Conservation (phyloP, 2,329 filamentous ascomycete species). For the Fusarium compactum region DNA sequence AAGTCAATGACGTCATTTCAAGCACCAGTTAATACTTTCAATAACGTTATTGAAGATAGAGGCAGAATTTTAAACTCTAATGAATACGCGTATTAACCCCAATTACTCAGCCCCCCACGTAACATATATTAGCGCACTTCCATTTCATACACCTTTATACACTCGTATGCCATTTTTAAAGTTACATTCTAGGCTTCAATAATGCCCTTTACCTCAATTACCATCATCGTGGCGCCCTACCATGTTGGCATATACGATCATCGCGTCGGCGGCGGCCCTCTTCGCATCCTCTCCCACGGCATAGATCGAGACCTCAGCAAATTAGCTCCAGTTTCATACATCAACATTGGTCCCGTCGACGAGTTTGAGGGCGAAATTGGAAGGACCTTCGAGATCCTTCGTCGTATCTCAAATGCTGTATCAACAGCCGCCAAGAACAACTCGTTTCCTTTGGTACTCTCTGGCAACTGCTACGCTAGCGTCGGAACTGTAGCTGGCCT, state of each 20-base stretch:
- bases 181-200: rapidly evolving
- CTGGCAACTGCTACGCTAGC: not conserved
- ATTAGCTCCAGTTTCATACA: not conserved
- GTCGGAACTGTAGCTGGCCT: not conserved
- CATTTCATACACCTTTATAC: rapidly evolving
- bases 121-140: not conserved
- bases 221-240: not conserved
- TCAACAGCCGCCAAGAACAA: not conserved
- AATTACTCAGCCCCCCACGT: not conserved
- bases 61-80: not conserved
- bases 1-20: not conserved
- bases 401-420: not conserved
- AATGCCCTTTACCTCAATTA: not conserved
- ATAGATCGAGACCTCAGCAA: not conserved
- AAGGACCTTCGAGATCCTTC: not conserved
- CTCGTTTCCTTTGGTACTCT: not conserved
- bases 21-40: not conserved
- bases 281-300: not conserved
- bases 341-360: not conserved
- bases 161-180: not conserved
- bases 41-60: not conserved
- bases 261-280: not conserved
- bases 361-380: not conserved
- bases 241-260: not conserved
- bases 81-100: not conserved